Evolutionary conservation across 108 stramenopile species (phyloP).

Genomic region (Pelagomonas calceolata): DNA sequence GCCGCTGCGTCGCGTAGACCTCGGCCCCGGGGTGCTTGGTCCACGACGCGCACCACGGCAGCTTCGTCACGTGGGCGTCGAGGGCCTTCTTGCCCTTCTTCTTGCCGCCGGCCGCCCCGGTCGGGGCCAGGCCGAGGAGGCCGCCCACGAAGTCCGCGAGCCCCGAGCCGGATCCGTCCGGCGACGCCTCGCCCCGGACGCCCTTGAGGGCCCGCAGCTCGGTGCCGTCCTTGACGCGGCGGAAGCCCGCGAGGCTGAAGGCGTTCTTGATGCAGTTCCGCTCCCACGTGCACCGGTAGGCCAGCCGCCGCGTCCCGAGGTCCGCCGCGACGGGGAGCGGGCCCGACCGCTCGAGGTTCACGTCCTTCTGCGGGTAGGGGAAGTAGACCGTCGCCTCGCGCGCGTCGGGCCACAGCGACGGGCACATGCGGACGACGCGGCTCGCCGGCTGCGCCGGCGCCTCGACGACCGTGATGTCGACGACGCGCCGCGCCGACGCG

Average conservation of each 20-base stretch:
- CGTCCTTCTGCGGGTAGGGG: constrained; percentile 30
- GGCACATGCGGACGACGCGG: background rate
- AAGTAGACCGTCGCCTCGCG: constrained; percentile 33
- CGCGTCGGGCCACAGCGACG: background rate
- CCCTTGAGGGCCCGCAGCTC: background rate
- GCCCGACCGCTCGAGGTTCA: constrained; percentile 23
- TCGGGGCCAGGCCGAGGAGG: background rate
- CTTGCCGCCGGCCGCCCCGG: background rate
- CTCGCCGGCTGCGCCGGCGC: too few relatives aligned
- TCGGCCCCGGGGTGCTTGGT: constrained; percentile 8
- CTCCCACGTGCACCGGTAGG: constrained; percentile 44
- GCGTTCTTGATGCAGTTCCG: constrained; percentile 44
- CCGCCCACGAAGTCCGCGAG: background rate
- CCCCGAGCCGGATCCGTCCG: background rate
- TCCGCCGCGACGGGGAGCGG: constrained; percentile 15
- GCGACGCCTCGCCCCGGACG: background rate
- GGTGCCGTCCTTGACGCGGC: constrained; percentile 5
- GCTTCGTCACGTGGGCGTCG: background rate
- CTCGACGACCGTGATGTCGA: too few relatives aligned
- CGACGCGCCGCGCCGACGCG: too few relatives aligned
- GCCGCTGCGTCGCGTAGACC: constrained; percentile 15
- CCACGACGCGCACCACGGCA: constrained; percentile 10
- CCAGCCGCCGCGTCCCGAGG: constrained; percentile 17
- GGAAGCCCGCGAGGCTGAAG: constrained; percentile 34
- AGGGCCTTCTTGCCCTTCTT: too few relatives aligned